Conservation (phyloP, 352 stramenopile genomes). For the Pythium sukuiense region DNA sequence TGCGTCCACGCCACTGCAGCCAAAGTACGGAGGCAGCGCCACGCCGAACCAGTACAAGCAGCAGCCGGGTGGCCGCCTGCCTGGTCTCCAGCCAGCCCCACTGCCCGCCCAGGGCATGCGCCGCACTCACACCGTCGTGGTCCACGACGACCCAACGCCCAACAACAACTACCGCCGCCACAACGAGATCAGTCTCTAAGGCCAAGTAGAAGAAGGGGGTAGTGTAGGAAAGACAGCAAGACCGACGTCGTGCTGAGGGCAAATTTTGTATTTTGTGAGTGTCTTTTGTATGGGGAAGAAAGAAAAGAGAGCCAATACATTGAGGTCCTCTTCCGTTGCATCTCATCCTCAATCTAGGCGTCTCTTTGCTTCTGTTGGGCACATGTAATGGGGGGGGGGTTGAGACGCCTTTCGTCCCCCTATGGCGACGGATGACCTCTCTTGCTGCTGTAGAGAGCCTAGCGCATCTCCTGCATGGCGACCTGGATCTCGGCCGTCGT, state of each 20-base stretch:
- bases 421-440: no score
- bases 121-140: slow-evolving; percentile 27
- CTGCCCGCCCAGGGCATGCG: slow-evolving; percentile 20
- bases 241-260: neutral
- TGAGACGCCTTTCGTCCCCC: neutral
- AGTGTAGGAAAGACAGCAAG: slow-evolving; percentile 1
- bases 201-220: neutral
- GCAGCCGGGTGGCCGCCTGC: slow-evolving; percentile 9
- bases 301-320: neutral
- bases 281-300: slow-evolving; percentile 1
- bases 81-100: slow-evolving; percentile 19
- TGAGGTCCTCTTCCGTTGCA: neutral
- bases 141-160: slow-evolving; percentile 25
- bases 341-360: neutral
- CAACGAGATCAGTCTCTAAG: slow-evolving; percentile 28
- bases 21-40: slow-evolving; percentile 8
- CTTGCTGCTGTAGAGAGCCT: neutral
- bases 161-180: slow-evolving; percentile 25
- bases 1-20: slow-evolving; percentile 26
- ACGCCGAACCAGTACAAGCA: slow-evolving; percentile 19
- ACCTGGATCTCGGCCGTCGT: slow-evolving; percentile 43
- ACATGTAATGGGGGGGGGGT: neutral
- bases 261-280: slow-evolving; percentile 8
- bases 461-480: slow-evolving; percentile 36
- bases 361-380: neutral